Conservation (phyloP, 2,329 filamentous ascomycete genomes). For the Fusarium humuli region DNA sequence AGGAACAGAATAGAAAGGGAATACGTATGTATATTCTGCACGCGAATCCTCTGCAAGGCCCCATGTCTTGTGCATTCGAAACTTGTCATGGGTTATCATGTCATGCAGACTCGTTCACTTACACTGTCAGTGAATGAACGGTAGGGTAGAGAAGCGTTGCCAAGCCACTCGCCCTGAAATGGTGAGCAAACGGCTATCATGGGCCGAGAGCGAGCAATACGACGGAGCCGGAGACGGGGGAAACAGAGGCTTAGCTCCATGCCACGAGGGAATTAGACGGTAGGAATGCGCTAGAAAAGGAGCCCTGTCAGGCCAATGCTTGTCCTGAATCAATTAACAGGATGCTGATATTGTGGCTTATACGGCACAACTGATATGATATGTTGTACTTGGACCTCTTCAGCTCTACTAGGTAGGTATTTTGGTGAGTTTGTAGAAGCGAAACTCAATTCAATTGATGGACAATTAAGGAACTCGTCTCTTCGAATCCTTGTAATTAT, state of each 20-base stretch:
- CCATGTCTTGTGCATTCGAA: conserved; percentile 22
- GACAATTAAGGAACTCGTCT: conserved; percentile 7
- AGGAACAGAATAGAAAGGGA: background rate
- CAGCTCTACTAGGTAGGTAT: background rate
- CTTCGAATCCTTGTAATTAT: conserved; percentile 16
- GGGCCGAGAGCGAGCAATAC: conserved; percentile 46
- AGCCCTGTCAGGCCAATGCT: conserved; percentile 14
- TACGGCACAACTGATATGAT: background rate
- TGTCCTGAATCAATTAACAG: background rate
- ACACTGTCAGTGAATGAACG: conserved; percentile 11
- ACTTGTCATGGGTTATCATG: conserved; percentile 13
- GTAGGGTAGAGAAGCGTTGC: conserved; percentile 12
- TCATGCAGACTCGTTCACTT: background rate
- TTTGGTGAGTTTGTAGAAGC: background rate
- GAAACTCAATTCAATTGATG: conserved; percentile 6
- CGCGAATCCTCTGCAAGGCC: conserved; percentile 20
- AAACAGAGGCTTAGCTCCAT: conserved; percentile 2
- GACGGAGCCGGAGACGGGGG: conserved; percentile 18
- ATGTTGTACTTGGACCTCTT: background rate
- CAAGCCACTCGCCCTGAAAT: conserved; percentile 34
- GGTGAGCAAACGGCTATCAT: conserved; percentile 18
- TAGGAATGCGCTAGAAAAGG: conserved; percentile 23
- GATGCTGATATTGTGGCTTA: background rate
- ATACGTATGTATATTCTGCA: conserved; percentile 30
- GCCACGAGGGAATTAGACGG: conserved; percentile 25